Evolutionary conservation across 179 eudicot genomes (phyloP).

Genomic region (Vitellaria paradoxa): DNA sequence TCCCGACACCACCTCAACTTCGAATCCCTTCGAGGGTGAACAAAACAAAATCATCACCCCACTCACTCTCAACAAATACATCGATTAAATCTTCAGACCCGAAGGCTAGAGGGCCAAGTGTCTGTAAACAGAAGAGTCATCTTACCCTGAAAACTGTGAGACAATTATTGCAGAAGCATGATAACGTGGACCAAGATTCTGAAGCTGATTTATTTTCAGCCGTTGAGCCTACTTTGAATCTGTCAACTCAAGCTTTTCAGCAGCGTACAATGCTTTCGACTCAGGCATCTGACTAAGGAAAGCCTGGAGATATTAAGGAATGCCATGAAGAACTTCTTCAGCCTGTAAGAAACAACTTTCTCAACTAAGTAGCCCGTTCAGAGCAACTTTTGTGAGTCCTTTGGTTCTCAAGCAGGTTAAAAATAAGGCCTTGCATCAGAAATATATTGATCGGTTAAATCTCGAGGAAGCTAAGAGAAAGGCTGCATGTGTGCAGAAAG

Average conservation of each 20-base stretch:
- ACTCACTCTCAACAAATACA: constrained; percentile 33
- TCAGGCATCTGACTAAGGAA: constrained; percentile 28
- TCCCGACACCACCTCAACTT: constrained; percentile 50
- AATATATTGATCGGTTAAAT: constrained; percentile 78
- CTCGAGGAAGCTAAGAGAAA: constrained; percentile 74
- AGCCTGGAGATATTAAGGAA: constrained; percentile 29
- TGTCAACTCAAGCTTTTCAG: constrained; percentile 26
- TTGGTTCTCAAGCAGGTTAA: constrained; percentile 79
- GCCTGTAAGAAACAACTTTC: constrained; percentile 44
- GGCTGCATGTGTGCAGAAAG: constrained; percentile 30
- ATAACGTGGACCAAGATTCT: constrained; percentile 35
- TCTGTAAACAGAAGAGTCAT: constrained; percentile 38
- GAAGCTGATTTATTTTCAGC: constrained; percentile 65
- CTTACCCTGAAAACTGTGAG: constrained; percentile 60
- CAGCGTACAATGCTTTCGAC: constrained; percentile 29
- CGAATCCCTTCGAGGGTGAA: constrained; percentile 46
- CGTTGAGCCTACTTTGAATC: constrained; percentile 52
- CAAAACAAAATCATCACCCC: constrained; percentile 24
- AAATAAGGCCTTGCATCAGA: constrained; percentile 79
- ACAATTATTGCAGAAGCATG: constrained; percentile 54
- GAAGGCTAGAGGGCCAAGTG: constrained; percentile 24
- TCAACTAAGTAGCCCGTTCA: constrained; percentile 32
- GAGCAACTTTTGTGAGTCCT: constrained; percentile 59
- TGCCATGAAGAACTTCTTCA: constrained; percentile 37
- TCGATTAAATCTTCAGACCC: constrained; percentile 32